Evolutionary conservation across 768 basidiomycete species (phyloP).

Genomic region (Mycena polygramma): DNA sequence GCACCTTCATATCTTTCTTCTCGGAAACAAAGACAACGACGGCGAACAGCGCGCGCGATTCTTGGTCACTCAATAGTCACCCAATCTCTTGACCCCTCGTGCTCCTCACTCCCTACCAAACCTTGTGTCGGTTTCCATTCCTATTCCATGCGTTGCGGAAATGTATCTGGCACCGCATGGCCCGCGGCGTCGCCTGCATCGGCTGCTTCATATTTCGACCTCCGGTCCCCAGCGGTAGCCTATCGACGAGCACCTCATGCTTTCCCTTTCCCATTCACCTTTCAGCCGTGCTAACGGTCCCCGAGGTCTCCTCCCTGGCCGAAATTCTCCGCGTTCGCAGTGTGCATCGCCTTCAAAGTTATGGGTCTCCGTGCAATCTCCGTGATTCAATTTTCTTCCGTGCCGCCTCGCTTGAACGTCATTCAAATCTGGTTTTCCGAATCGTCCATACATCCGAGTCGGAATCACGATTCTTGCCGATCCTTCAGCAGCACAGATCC

Average conservation of each 20-base stretch:
- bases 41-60: not conserved
- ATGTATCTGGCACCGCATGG: slow-evolving; percentile 19
- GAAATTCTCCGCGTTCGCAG: not conserved
- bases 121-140: slow-evolving; percentile 7
- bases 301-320: slow-evolving; percentile 10
- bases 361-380: not conserved
- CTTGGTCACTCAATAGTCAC: slow-evolving; percentile 17
- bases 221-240: slow-evolving; percentile 13
- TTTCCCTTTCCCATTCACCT: not conserved
- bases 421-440: no score
- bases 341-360: not conserved
- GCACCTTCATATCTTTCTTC: slow-evolving; percentile 6
- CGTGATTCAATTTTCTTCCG: no score
- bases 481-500: no score
- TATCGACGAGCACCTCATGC: not conserved
- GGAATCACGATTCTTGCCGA: no score
- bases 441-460: no score
- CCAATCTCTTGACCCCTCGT: slow-evolving; percentile 13
- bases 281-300: not conserved
- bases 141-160: slow-evolving; percentile 20
- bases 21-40: slow-evolving; percentile 12
- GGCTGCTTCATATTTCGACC: not conserved
- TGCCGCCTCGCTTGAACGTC: no score
- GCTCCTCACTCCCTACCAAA: slow-evolving; percentile 13
- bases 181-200: slow-evolving; percentile 3